A percentile compares a stretch with the other conserved stretches of the same genome.
Evolutionary conservation across 805 yeast species (phyloP).

Genomic region (Yarrowia phangngaensis): DNA sequence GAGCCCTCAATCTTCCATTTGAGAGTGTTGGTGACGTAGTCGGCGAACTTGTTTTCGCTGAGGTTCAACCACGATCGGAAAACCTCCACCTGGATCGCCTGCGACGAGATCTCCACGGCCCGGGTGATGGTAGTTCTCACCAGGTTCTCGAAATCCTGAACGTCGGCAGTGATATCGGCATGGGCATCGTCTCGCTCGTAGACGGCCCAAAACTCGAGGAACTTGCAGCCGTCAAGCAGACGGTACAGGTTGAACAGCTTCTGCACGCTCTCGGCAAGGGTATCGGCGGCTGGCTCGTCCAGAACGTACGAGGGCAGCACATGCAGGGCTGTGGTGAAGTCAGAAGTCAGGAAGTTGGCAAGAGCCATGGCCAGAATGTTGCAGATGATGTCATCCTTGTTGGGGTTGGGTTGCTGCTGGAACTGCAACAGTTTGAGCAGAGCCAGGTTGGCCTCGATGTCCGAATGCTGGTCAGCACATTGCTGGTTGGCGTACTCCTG

Average conservation of each 20-base stretch:
- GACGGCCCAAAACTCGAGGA: conserved; percentile 39
- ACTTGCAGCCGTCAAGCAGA: conserved; percentile 37
- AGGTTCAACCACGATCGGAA: conserved; percentile 38
- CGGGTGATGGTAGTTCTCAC: conserved; percentile 37
- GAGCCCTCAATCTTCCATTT: conserved; percentile 37
- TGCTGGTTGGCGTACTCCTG: conserved; percentile 47
- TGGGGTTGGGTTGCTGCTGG: conserved; percentile 38
- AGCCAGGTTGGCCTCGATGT: conserved; percentile 47
- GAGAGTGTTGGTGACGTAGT: conserved; percentile 34
- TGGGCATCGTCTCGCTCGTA: conserved; percentile 36
- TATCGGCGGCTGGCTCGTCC: conserved; percentile 33
- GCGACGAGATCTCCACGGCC: conserved; percentile 36
- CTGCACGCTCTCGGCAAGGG: conserved; percentile 34
- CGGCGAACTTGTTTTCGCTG: conserved; percentile 32
- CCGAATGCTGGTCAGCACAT: conserved; percentile 41
- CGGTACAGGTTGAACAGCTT: conserved; percentile 36
- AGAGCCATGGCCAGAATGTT: conserved; percentile 45
- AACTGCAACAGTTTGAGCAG: conserved; percentile 45
- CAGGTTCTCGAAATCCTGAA: conserved; percentile 38
- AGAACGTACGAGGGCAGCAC: conserved; percentile 44
- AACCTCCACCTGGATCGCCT: conserved; percentile 34
- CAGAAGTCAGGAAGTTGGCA: conserved; percentile 43
- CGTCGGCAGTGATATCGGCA: conserved; percentile 40
- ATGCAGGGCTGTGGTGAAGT: conserved; percentile 46
- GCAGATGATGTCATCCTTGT: conserved; percentile 42